A percentile compares a stretch with the other conserved stretches of the same genome.
Conservation (phyloP, 2,329 filamentous ascomycete genomes). For the Boeremia lycopersici region DNA sequence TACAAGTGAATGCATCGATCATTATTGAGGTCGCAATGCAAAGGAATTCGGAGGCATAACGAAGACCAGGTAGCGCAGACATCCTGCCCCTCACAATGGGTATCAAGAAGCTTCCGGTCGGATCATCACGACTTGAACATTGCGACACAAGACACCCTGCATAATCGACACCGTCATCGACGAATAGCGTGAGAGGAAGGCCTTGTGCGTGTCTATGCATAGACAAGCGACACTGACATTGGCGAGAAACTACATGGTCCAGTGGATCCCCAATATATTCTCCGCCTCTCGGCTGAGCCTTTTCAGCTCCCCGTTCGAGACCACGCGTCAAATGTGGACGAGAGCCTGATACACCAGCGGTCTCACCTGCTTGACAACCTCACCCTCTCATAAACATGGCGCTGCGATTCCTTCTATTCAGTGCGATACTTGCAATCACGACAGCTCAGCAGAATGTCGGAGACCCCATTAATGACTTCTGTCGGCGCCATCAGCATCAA, state of each 20-base stretch:
- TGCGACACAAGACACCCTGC: slow-evolving; percentile 1
- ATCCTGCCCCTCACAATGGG: background rate
- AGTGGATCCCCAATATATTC: slow-evolving; percentile 9
- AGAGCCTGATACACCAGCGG: background rate
- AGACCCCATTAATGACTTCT: slow-evolving; percentile 26
- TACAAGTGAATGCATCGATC: no score
- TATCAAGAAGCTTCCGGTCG: background rate
- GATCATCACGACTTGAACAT: background rate
- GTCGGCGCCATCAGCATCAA: slow-evolving; percentile 56
- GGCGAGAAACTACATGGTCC: background rate
- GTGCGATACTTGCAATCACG: slow-evolving; percentile 46
- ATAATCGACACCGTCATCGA: background rate
- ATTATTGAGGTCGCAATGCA: no score
- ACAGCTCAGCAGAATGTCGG: slow-evolving; percentile 15
- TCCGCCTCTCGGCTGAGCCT: slow-evolving; percentile 2
- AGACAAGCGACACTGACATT: background rate
- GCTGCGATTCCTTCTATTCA: background rate
- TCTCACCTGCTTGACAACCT: background rate
- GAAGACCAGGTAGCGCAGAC: background rate
- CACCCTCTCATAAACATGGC: background rate
- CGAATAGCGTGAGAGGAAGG: background rate
- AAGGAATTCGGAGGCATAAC: no score
- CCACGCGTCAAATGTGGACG: slow-evolving; percentile 5
- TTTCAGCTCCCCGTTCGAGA: slow-evolving; percentile 4
- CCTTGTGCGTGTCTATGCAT: background rate